A percentile compares a stretch with the other conserved stretches of the same genome.
Evolutionary conservation across 345 rosid species (phyloP).

Genomic region (Brassica incana): DNA sequence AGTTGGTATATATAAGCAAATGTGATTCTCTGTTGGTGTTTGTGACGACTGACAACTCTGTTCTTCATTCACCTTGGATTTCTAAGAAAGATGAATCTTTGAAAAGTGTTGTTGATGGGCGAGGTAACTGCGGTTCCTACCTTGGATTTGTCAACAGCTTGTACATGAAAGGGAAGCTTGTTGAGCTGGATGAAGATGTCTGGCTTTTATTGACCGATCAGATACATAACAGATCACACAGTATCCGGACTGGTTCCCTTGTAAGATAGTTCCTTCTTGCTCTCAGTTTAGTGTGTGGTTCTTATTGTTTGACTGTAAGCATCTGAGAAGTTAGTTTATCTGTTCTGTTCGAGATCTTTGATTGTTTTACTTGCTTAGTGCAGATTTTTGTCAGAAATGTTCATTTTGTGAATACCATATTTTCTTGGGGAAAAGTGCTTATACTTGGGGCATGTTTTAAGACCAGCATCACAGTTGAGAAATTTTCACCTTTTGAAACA

Average conservation of each 20-base stretch:
- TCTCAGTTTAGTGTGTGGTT: slow-evolving; percentile 10
- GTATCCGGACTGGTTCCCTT: slow-evolving; percentile 72
- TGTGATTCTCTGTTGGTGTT: slow-evolving; percentile 59
- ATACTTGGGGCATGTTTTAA: slow-evolving; percentile 80
- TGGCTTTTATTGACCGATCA: slow-evolving; percentile 82
- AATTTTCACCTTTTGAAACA: slow-evolving; percentile 76
- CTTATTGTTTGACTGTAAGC: background rate
- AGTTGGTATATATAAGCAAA: slow-evolving; percentile 53
- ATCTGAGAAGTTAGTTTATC: slow-evolving; percentile 15
- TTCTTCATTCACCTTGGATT: slow-evolving; percentile 47
- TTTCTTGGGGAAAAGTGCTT: slow-evolving; percentile 63
- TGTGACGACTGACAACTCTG: slow-evolving; percentile 53
- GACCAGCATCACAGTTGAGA: slow-evolving; percentile 64
- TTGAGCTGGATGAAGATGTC: slow-evolving; percentile 79
- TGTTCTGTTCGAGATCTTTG: slow-evolving; percentile 29
- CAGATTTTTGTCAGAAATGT: slow-evolving; percentile 74
- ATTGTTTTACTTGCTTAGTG: slow-evolving; percentile 24
- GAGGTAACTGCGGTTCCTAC: slow-evolving; percentile 58
- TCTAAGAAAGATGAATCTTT: slow-evolving; percentile 35
- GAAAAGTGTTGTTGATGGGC: slow-evolving; percentile 41
- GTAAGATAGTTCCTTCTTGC: slow-evolving; percentile 50
- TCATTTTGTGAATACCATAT: slow-evolving; percentile 74
- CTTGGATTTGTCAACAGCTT: slow-evolving; percentile 66
- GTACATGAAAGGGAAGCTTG: slow-evolving; percentile 74
- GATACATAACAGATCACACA: slow-evolving; percentile 52